Evolutionary conservation across 371 early-diverging fungal genomes (phyloP), one percentile per base, ranked within the genome.

Genomic region (Saksenaea oblongispora): DNA sequence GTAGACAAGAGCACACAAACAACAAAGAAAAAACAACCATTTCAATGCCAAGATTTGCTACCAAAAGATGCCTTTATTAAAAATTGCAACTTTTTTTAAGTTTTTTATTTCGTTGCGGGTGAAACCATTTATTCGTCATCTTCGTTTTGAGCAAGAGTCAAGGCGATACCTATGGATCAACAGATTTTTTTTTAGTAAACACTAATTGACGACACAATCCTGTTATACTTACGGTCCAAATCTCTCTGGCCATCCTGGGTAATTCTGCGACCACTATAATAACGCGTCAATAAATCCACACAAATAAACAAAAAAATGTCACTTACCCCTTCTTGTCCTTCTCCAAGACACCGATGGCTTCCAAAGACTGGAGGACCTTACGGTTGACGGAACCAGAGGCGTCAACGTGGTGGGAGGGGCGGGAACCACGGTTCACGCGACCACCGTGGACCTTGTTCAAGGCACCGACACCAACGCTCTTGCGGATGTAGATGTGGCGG

Each of bases 401-500:
- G 60, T 86, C 76, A 62, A 86, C 84, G 88, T 91, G 92, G 87
- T 95, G 91, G 84, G 93, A 94, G 71, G 98, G 98, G 70, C 95
- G 89, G 76, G 83, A 79, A 61, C 99, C 99, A 67, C 96, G 93
- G 91, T 96, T 94, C 71, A 88, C 84, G 69, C 89, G 79, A 67
- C 96, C 95, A 84, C 98, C 97, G 84, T 95, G 90, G 71, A 90
- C 84, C 89, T 93, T 96, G 83, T 88, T 88, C 69, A 98, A 86
- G 53, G 92, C 95, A 84, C 98, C 98, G 64, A 97, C 92, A 83
- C 98, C 98, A 71, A 95, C 94, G 70, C 90, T 89, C 74, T 83
- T 80, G 78, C 95, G 94, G 75, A 98, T 89, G 93, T 98, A 98
- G 85, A 98, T 89, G 88, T 97, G 96, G 69, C 98, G 95, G 73